phyloP scores from a whole-genome alignment of 2,329 filamentous ascomycete species.

The Penicillium oxalicum region DNA sequence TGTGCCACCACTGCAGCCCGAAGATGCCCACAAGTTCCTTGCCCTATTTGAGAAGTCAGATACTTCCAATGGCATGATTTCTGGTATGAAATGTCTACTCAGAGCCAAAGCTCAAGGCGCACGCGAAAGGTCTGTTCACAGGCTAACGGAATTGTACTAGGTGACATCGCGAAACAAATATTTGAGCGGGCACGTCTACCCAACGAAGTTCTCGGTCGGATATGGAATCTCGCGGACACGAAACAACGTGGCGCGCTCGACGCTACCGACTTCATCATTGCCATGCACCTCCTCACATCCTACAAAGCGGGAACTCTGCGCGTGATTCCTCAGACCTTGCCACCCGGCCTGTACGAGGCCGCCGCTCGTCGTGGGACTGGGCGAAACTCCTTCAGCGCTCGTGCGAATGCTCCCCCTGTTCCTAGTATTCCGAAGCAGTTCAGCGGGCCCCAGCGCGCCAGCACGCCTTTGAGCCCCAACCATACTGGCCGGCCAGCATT shows the following conservation, averaged over 20 bases:
- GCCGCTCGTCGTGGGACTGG: constrained; percentile 63
- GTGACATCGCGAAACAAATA: constrained; percentile 83
- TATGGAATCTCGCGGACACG: constrained; percentile 92
- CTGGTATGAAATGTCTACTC: constrained; percentile 27
- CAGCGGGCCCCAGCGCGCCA: constrained; percentile 55
- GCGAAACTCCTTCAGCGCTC: constrained; percentile 48
- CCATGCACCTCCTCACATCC: constrained; percentile 93
- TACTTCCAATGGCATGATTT: constrained; percentile 67
- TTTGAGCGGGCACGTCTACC: constrained; percentile 89
- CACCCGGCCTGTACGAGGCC: constrained; percentile 82
- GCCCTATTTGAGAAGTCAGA: constrained; percentile 86
- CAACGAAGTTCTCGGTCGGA: constrained; percentile 84
- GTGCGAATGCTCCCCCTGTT: constrained; percentile 49
- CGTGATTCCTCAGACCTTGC: constrained; percentile 71
- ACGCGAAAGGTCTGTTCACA: no score
- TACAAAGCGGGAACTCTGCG: constrained; percentile 79
- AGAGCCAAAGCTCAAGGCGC: no score
- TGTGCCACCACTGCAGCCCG: constrained; percentile 79
- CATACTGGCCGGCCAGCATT: constrained; percentile 40
- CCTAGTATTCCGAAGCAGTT: constrained; percentile 76
- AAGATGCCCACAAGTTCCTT: constrained; percentile 85
- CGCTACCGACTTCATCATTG: constrained; percentile 89
- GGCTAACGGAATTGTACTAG: constrained; percentile 19
- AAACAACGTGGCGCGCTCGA: constrained; percentile 85
- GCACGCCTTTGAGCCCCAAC: constrained; percentile 48